Percentiles rank a stretch among this genome's conserved stretches.
These are phyloP conservation scores for Citrus australasica DNA, from an alignment of 345 rosid genomes.

Conservation along the genomic window DNA sequence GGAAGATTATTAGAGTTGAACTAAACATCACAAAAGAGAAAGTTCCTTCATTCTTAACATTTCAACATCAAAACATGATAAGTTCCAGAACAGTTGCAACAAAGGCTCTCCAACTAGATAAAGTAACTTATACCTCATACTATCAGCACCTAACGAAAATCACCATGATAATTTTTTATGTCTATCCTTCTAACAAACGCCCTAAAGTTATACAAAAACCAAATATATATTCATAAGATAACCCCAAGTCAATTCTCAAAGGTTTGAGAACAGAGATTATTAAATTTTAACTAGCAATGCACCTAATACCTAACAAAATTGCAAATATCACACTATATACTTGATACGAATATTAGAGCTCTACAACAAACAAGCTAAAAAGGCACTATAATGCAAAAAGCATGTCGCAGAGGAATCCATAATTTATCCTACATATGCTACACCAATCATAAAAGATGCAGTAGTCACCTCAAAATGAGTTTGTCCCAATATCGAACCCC, in stretches of 20 bases:
- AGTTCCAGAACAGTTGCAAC: neutral
- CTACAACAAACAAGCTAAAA: neutral
- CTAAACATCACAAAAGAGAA: neutral
- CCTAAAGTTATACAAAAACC: neutral
- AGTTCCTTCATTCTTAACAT: neutral
- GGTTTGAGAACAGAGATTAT: neutral
- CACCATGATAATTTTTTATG: neutral
- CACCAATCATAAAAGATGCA: neutral
- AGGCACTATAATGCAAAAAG: neutral
- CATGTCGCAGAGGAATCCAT: neutral
- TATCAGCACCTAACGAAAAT: neutral
- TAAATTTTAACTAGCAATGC: neutral
- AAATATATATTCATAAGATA: neutral
- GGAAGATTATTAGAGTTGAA: neutral
- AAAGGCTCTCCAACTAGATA: neutral
- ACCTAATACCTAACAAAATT: neutral
- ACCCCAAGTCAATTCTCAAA: neutral
- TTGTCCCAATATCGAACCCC: conserved; percentile 82
- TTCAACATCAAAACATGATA: neutral
- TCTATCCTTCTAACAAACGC: neutral
- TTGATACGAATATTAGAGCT: neutral
- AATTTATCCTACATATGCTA: neutral
- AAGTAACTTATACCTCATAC: neutral
- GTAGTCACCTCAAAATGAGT: conserved; percentile 75
- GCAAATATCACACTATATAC: neutral